phyloP scores from a whole-genome alignment of 495 filamentous ascomycete species.

The Talaromyces wortmannii region DNA sequence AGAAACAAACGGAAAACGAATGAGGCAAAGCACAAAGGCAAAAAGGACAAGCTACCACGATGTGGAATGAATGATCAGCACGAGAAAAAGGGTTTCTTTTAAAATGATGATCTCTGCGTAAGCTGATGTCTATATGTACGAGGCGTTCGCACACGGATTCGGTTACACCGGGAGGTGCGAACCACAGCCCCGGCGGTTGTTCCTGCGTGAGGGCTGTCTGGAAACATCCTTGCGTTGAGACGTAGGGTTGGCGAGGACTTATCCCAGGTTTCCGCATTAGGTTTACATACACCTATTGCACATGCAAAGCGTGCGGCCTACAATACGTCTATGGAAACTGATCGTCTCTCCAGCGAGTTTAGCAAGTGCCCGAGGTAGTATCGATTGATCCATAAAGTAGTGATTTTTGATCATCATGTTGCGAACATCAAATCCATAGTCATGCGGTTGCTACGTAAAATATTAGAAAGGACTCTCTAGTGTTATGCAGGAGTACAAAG shows the following conservation, averaged over 20 bases:
- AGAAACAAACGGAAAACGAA: not conserved
- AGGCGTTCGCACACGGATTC: not conserved
- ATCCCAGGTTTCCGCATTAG: not conserved
- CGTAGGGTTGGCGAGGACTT: not conserved
- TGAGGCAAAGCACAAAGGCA: not conserved
- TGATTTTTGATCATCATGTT: not conserved
- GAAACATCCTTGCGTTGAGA: not conserved
- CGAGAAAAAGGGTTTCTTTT: not conserved
- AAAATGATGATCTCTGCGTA: not conserved
- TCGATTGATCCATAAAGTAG: not conserved
- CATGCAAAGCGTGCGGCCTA: no score
- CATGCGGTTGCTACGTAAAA: not conserved
- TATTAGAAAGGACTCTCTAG: not conserved
- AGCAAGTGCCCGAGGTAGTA: no score
- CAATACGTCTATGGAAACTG: no score
- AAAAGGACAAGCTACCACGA: not conserved
- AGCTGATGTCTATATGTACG: not conserved
- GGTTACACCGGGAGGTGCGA: not conserved
- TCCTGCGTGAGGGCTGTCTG: not conserved
- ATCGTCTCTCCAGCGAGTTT: no score
- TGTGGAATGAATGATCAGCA: not conserved
- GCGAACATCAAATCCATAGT: not conserved
- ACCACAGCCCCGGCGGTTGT: not conserved
- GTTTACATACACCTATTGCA: not conserved
- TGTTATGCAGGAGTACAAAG: not conserved